phyloP scores from a whole-genome alignment of 371 early-diverging fungal species.

The Mortierella sp. region DNA sequence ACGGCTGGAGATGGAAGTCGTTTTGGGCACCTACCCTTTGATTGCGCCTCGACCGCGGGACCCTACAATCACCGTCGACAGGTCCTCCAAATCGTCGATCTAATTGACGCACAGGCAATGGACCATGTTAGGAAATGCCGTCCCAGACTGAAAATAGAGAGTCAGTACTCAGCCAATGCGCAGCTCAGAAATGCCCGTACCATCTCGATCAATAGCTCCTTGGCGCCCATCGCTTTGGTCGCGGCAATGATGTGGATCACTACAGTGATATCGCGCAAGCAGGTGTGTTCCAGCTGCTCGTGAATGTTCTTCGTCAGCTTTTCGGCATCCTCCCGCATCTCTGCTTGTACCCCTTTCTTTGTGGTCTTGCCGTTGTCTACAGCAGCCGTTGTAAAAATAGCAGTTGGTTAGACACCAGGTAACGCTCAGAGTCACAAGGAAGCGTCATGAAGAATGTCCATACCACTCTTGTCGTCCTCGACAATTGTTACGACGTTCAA shows the following conservation, averaged over 20 bases:
- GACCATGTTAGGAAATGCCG: background rate
- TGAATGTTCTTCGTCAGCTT: slow-evolving; percentile 52
- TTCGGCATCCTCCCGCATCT: slow-evolving; percentile 54
- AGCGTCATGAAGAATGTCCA: background rate
- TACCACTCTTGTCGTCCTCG: slow-evolving; percentile 58
- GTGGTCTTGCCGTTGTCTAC: slow-evolving; percentile 57
- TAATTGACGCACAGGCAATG: slow-evolving; percentile 1
- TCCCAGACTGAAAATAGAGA: background rate
- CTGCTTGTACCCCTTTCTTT: slow-evolving; percentile 46
- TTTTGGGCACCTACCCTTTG: slow-evolving; percentile 57
- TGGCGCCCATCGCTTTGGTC: slow-evolving; percentile 56
- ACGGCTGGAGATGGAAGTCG: too few species aligned
- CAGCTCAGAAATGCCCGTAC: slow-evolving; percentile 29
- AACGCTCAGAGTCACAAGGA: background rate
- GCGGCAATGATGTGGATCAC: slow-evolving; percentile 64
- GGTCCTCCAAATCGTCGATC: slow-evolving; percentile 58
- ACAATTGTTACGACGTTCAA: slow-evolving; percentile 65
- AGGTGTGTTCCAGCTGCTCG: slow-evolving; percentile 51
- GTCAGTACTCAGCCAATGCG: background rate
- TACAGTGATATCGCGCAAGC: slow-evolving; percentile 62
- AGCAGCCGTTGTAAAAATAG: background rate
- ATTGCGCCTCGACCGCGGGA: slow-evolving; percentile 65
- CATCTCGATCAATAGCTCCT: slow-evolving; percentile 62
- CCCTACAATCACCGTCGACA: slow-evolving; percentile 68
- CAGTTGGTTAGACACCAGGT: background rate